Conservation (phyloP, 306 rosid genomes). For the Fragaria nilgerrensis region DNA sequence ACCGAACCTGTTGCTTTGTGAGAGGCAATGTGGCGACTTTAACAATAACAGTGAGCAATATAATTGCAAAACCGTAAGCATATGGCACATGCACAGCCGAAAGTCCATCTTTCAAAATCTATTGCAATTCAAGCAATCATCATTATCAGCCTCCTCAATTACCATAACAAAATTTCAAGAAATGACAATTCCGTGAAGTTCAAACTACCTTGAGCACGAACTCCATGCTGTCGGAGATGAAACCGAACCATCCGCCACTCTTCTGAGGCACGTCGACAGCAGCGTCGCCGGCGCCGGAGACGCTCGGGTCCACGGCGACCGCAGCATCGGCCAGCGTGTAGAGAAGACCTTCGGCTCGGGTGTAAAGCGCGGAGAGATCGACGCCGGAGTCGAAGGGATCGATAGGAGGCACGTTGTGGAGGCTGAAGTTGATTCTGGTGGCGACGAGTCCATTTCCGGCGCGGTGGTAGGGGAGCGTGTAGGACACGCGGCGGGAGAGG, state of each 20-base stretch:
- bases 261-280: conserved; percentile 52
- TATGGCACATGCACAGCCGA: conserved; percentile 82
- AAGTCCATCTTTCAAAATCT: conserved; percentile 87
- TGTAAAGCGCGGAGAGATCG: conserved; percentile 40
- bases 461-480: conserved; percentile 32
- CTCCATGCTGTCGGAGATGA: conserved; percentile 91
- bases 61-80: conserved; percentile 93
- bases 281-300: not conserved
- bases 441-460: conserved; percentile 31
- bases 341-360: conserved; percentile 70
- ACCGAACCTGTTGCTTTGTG: conserved; percentile 90
- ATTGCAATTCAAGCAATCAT: conserved; percentile 17
- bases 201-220: conserved; percentile 71
- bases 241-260: conserved; percentile 92
- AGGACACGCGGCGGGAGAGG: conserved; percentile 47
- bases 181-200: not conserved
- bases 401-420: conserved; percentile 73
- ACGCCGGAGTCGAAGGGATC: conserved; percentile 42
- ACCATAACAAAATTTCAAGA: not conserved
- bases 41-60: conserved; percentile 81
- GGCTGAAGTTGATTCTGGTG: conserved; percentile 71
- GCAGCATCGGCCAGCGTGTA: conserved; percentile 89
- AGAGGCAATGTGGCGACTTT: conserved; percentile 77
- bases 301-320: conserved; percentile 51
- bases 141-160: not conserved